A percentile compares a stretch with the other conserved stretches of the same genome.
These are phyloP conservation scores for Cochlearia excelsa DNA, from an alignment of 345 rosid genomes.

Conservation along the genomic window DNA sequence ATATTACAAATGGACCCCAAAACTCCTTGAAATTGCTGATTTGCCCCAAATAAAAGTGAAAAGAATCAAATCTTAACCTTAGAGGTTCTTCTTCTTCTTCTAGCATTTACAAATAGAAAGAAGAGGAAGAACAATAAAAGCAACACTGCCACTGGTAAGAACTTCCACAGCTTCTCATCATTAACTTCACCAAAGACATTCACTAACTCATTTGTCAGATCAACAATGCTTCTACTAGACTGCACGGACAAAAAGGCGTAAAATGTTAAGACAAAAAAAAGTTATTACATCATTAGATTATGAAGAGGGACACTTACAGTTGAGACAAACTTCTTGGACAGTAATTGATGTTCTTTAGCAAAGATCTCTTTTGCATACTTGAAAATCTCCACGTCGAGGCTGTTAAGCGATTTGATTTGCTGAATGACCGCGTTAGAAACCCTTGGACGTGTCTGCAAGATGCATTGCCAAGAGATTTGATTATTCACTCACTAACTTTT, in stretches of 20 bases:
- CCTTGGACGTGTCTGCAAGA: slow-evolving; percentile 57
- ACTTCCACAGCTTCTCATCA: slow-evolving; percentile 42
- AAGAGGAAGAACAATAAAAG: slow-evolving; percentile 41
- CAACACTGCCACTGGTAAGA: slow-evolving; percentile 37
- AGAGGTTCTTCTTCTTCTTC: slow-evolving; percentile 64
- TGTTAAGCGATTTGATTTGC: slow-evolving; percentile 72
- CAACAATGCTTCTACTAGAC: slow-evolving; percentile 29
- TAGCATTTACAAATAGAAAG: slow-evolving; percentile 55
- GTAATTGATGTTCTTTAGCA: slow-evolving; percentile 51
- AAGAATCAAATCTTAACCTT: slow-evolving; percentile 67
- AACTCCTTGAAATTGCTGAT: slow-evolving; percentile 11
- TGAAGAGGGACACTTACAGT: slow-evolving; percentile 21
- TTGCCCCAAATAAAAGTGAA: slow-evolving; percentile 14
- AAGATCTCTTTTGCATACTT: slow-evolving; percentile 69
- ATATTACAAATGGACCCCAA: slow-evolving; percentile 23
- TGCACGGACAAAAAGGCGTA: slow-evolving; percentile 9
- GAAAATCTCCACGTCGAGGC: slow-evolving; percentile 78
- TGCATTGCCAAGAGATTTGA: slow-evolving; percentile 17
- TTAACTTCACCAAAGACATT: slow-evolving; percentile 37
- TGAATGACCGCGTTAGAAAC: slow-evolving; percentile 53
- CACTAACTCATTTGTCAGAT: slow-evolving; percentile 47
- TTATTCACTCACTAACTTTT: slow-evolving; percentile 5
- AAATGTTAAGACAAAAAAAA: background rate
- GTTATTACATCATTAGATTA: background rate
- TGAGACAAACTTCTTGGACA: slow-evolving; percentile 28